These are phyloP conservation scores for Hypoxylon sp. DNA, from an alignment of 2,329 filamentous ascomycete species.

Conservation along the genomic window DNA sequence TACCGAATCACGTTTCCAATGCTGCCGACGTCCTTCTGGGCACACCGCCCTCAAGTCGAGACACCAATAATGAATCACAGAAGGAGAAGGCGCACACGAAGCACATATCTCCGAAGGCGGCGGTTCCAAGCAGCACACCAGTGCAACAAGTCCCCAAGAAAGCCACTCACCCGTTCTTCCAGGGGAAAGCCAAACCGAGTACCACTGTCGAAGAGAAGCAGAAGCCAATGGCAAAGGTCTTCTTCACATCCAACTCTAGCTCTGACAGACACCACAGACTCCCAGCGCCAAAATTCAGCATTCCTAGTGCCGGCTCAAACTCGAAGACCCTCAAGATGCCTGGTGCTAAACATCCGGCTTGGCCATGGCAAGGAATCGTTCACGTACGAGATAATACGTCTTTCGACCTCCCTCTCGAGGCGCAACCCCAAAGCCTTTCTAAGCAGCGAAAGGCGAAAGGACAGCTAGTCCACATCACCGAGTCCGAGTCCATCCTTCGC, in stretches of 20 bases:
- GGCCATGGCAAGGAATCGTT: slow-evolving; percentile 71
- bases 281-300: slow-evolving; percentile 42
- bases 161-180: slow-evolving; percentile 70
- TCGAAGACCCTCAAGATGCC: slow-evolving; percentile 65
- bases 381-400: slow-evolving; percentile 64
- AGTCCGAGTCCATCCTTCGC: slow-evolving; percentile 54
- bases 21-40: background rate
- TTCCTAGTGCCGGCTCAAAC: slow-evolving; percentile 55
- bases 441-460: slow-evolving; percentile 59
- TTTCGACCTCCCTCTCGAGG: background rate
- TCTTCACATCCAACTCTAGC: slow-evolving; percentile 62
- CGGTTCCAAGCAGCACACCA: slow-evolving; percentile 19
- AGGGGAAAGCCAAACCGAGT: slow-evolving; percentile 57
- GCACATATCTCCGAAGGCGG: slow-evolving; percentile 27
- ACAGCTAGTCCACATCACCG: slow-evolving; percentile 50
- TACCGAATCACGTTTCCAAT: slow-evolving; percentile 38
- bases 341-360: slow-evolving; percentile 71
- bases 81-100: slow-evolving; percentile 26
- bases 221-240: slow-evolving; percentile 41
- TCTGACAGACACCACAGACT: slow-evolving; percentile 56
- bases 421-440: background rate
- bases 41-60: slow-evolving; percentile 28
- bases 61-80: slow-evolving; percentile 3
- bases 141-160: slow-evolving; percentile 32
- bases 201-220: slow-evolving; percentile 33